A percentile compares a stretch with the other conserved stretches of the same genome.
These are phyloP conservation scores for Cystobasidium onofrii DNA, from an alignment of 768 basidiomycete species.

Conservation along the genomic window DNA sequence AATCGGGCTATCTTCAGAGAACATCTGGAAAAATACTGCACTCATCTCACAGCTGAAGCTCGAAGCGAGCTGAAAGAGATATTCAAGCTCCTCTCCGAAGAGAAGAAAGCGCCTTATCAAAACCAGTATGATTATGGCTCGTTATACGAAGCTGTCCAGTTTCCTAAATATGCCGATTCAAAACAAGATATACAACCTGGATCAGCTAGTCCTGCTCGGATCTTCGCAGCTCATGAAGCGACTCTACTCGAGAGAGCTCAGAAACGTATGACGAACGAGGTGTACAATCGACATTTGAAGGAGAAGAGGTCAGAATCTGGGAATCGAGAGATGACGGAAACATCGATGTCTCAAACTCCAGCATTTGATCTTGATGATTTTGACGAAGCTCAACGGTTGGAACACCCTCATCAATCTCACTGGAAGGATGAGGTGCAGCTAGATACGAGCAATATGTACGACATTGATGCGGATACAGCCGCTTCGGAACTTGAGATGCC, in stretches of 20 bases:
- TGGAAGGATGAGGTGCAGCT: not conserved
- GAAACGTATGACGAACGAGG: not conserved
- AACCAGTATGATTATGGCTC: constrained; percentile 23
- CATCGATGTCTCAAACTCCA: not conserved
- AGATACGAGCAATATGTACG: not conserved
- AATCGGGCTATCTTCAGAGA: not conserved
- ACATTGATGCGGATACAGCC: not conserved
- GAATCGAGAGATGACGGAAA: not conserved
- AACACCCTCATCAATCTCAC: not conserved
- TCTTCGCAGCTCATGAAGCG: constrained; percentile 11
- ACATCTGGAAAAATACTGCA: not conserved
- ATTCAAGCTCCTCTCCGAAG: not conserved
- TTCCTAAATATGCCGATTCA: not conserved
- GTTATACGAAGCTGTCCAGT: not conserved
- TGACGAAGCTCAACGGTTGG: not conserved
- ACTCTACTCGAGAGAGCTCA: not conserved
- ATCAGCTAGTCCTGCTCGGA: constrained; percentile 13
- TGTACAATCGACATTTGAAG: not conserved
- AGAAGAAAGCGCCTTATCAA: not conserved
- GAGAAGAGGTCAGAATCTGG: not conserved
- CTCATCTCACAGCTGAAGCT: not conserved
- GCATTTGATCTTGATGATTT: not conserved
- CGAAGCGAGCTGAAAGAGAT: not conserved
- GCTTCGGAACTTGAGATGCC: not conserved
- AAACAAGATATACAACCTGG: constrained; percentile 9